Percentiles rank a stretch among this genome's conserved stretches.
These are phyloP conservation scores for Paecilomyces formosus DNA, from an alignment of 2,329 filamentous ascomycete genomes.

Conservation along the genomic window DNA sequence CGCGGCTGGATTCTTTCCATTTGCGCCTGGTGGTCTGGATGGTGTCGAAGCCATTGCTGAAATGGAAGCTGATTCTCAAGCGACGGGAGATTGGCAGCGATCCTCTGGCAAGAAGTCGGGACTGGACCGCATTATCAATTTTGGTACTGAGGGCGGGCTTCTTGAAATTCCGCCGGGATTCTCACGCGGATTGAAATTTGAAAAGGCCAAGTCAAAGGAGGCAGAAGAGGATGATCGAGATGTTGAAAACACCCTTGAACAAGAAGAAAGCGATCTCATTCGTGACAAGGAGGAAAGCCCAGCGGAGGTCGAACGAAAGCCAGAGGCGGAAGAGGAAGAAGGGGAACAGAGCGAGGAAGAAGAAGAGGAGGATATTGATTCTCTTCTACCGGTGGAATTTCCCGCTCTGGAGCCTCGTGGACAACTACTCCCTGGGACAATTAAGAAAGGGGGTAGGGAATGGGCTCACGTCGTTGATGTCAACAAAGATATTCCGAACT, in stretches of 20 bases:
- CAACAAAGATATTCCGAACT: constrained; percentile 88
- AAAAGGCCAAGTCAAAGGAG: constrained; percentile 49
- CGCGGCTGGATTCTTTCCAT: constrained; percentile 88
- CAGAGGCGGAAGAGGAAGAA: constrained; percentile 18
- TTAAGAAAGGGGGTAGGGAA: constrained; percentile 70
- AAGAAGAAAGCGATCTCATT: constrained; percentile 31
- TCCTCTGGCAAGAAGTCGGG: constrained; percentile 38
- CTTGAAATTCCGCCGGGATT: constrained; percentile 79
- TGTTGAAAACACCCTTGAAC: constrained; percentile 56
- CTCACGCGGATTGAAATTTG: constrained; percentile 66
- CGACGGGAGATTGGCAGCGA: constrained; percentile 42
- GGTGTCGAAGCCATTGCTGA: constrained; percentile 78
- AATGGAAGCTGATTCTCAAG: constrained; percentile 64
- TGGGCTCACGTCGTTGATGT: constrained; percentile 99
- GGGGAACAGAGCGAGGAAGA: constrained; percentile 30
- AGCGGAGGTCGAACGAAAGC: constrained; percentile 23
- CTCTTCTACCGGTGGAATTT: constrained; percentile 84
- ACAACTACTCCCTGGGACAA: constrained; percentile 62
- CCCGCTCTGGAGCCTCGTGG: constrained; percentile 80
- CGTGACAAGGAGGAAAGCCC: constrained; percentile 44
- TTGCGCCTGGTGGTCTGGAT: constrained; percentile 84
- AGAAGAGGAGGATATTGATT: constrained; percentile 64
- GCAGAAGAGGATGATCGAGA: constrained; percentile 60
- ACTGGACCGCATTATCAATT: constrained; percentile 79
- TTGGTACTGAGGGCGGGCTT: constrained; percentile 68